Percentiles rank a stretch among this genome's conserved stretches.
These are phyloP conservation scores for Brassica balearica DNA, from an alignment of 441 rosid species.

Conservation along the genomic window DNA sequence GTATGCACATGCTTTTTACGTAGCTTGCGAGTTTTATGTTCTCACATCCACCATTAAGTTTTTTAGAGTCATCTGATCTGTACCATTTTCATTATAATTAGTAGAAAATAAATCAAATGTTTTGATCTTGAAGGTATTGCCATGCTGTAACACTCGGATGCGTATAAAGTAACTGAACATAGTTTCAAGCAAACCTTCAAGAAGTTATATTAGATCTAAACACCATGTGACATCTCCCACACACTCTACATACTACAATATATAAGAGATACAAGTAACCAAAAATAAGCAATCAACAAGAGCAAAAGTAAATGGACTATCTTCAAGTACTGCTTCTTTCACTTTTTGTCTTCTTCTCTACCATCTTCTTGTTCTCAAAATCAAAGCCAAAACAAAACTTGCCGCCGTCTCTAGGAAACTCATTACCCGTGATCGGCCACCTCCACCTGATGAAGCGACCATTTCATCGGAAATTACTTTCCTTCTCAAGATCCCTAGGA, in stretches of 20 bases:
- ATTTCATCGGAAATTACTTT: conserved; percentile 41
- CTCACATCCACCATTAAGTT: not conserved
- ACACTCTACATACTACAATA: not conserved
- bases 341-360: conserved; percentile 4
- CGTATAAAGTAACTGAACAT: conserved; percentile 1
- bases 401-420: conserved; percentile 49
- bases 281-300: not conserved
- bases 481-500: conserved; percentile 44
- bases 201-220: not conserved
- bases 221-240: conserved; percentile 33
- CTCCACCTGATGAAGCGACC: conserved; percentile 53
- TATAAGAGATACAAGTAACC: not conserved
- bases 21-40: conserved; percentile 9
- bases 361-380: conserved; percentile 10
- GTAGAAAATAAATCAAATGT: not conserved
- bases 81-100: not conserved
- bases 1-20: conserved; percentile 5
- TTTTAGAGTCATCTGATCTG: not conserved
- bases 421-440: conserved; percentile 56
- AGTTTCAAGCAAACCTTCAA: not conserved
- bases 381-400: conserved; percentile 31
- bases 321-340: not conserved
- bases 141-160: not conserved
- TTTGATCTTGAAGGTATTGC: conserved; percentile 5
- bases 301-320: not conserved